Base-by-base conservation (phyloP, 1,284 basidiomycete species). In the Trichosporon faecale region DNA sequence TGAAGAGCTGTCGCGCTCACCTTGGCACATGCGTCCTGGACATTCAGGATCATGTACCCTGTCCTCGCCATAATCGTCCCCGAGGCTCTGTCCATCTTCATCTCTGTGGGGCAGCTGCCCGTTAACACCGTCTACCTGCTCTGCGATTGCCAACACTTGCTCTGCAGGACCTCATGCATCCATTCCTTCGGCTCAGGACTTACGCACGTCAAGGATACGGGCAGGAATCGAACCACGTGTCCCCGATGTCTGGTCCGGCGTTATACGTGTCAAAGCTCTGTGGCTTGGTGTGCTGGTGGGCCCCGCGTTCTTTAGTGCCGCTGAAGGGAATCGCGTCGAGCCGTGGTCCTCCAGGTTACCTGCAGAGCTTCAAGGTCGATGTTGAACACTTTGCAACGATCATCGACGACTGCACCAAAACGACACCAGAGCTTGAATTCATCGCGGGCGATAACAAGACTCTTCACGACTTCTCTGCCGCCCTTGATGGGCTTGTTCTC, bases 371-470 rank as follows among this genome's bases (percentile, higher is more conserved):
- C 27, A 27, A 27, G 18, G 57, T 61, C 9, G 18, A n/a, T 21
- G 29, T 23, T n/a, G 29, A 31, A 61, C 57, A 61, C 27, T 61
- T 29, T n/a, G 37, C 23, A 44, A 46, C 37, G 64, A 65, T 31
- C 37, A 64, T 27, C 33, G 44, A 44, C 64, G 64, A 46, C 37
- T n/a, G 23, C 35, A 64, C 21, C 33, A 5, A 5, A 60, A 61
- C 57, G 57, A 61, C 57, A 31, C 21, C 57, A 61, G 18, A 61
- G 27, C 57, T 31, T 35, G 64, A 27, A 23, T n/a, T 61, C 57
- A 61, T 61, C 57, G 35, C 64, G 12, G 35, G 37, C 57, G 57
- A 61, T 61, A 61, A n/a, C 57, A 61, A 61, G 57, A 18, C 57
- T 33, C 37, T 14, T 57, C 57, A 60, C 49, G 31, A 55, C 25